Conservation (phyloP, 495 filamentous ascomycete genomes). For the Echria macrotheca region DNA sequence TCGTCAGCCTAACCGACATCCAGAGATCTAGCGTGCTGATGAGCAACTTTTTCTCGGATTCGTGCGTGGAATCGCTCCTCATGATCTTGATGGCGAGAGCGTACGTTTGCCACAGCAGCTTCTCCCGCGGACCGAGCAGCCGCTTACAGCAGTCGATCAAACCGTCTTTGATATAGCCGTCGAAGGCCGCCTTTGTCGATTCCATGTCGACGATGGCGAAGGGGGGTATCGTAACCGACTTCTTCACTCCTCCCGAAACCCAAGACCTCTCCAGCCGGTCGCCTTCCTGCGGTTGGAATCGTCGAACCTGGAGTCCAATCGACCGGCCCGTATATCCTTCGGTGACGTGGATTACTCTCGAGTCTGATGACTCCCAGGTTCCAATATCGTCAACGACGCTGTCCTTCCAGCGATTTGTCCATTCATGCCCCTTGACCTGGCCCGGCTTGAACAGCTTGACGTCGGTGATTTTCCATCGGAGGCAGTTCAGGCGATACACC, state of each 20-base stretch:
- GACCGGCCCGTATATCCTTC: conserved; percentile 40
- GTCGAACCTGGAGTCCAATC: conserved; percentile 39
- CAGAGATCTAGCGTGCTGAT: conserved; percentile 48
- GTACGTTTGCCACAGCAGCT: conserved; percentile 41
- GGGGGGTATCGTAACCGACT: conserved; percentile 34
- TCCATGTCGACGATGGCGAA: conserved; percentile 47
- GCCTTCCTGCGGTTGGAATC: conserved; percentile 42
- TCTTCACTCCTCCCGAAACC: conserved; percentile 33
- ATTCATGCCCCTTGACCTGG: conserved; percentile 45
- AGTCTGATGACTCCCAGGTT: conserved; percentile 41
- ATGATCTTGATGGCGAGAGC: conserved; percentile 32
- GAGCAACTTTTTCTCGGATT: conserved; percentile 39
- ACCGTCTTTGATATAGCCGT: conserved; percentile 37
- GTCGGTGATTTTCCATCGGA: conserved; percentile 48
- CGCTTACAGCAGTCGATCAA: conserved; percentile 36
- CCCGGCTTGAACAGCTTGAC: conserved; percentile 47
- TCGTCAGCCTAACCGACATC: conserved; percentile 53
- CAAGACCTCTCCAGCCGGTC: conserved; percentile 44
- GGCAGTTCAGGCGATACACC: conserved; percentile 42
- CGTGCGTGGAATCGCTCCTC: conserved; percentile 19
- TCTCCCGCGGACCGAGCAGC: conserved; percentile 31
- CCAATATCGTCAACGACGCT: conserved; percentile 44
- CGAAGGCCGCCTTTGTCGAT: conserved; percentile 36
- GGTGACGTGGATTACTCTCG: conserved; percentile 38
- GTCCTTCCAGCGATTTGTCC: conserved; percentile 49